Evolutionary conservation across 768 basidiomycete species (phyloP).

Genomic region (Termitomyces sp.): DNA sequence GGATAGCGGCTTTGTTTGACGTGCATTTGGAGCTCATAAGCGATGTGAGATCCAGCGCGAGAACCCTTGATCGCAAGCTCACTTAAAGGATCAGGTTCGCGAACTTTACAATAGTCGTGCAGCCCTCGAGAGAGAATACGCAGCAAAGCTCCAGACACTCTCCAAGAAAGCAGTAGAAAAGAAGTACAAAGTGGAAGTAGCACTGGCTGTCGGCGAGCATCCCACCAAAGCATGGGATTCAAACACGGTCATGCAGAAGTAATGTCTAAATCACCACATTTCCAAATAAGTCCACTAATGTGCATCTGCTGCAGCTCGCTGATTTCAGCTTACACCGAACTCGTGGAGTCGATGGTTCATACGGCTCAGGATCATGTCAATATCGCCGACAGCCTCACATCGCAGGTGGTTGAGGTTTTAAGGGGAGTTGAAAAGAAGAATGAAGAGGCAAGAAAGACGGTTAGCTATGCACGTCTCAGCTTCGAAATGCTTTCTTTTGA

Average conservation of each 20-base stretch:
- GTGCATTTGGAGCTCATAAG: slow-evolving; percentile 60
- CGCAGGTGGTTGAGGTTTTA: slow-evolving; percentile 64
- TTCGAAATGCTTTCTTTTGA: slow-evolving; percentile 8
- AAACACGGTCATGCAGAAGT: slow-evolving; percentile 51
- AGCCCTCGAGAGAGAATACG: slow-evolving; percentile 77
- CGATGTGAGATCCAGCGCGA: slow-evolving; percentile 46
- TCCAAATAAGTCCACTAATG: slow-evolving; percentile 11
- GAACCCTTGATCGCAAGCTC: not conserved
- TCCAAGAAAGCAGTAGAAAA: slow-evolving; percentile 69
- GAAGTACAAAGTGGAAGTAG: slow-evolving; percentile 54
- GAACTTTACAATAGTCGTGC: slow-evolving; percentile 68
- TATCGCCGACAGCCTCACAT: slow-evolving; percentile 58
- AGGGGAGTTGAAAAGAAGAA: slow-evolving; percentile 56
- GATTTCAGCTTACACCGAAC: slow-evolving; percentile 64
- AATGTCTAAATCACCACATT: slow-evolving; percentile 7
- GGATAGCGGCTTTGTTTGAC: slow-evolving; percentile 54
- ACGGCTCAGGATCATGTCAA: slow-evolving; percentile 68
- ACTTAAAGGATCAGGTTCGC: slow-evolving; percentile 48
- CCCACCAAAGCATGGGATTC: slow-evolving; percentile 64
- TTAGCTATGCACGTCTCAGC: slow-evolving; percentile 17
- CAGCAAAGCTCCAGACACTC: slow-evolving; percentile 62
- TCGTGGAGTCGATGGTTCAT: slow-evolving; percentile 57
- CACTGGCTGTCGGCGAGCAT: slow-evolving; percentile 61
- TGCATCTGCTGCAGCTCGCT: slow-evolving; percentile 52
- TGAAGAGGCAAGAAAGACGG: slow-evolving; percentile 71